Evolutionary conservation across 2,329 filamentous ascomycete genomes (phyloP), one percentile per base, ranked within the genome.

Genomic region (Shiraia bambusicola): DNA sequence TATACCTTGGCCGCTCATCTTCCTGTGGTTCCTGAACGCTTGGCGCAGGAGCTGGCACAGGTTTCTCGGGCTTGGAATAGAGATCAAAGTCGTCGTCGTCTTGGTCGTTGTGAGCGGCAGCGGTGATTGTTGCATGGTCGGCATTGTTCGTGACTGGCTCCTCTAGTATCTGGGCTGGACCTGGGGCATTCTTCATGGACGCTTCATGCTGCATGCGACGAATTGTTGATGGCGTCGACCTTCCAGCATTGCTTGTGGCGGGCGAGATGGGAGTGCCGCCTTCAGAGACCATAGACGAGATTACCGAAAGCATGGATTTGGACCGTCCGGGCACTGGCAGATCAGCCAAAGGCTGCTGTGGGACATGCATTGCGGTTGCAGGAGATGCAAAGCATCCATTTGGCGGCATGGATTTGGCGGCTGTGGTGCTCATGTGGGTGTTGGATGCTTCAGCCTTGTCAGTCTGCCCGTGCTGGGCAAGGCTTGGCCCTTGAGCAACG

Each of bases 221-320:
- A 19, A 56, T 51, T 26, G 60, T 62, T 12, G 61, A 61, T 13
- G 63, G 63, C 10, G 60, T 58, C 11, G 65, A 66, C 34, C 53
- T 55, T 29, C 51, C 54, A 13, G 56, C 53, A 12, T 50, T 54
- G 34, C 54, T 61, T 16, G 62, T 61, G 22, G 54, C 43, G 16
- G 63, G 59, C 6, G 64, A 66, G 7, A 60, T 52, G 5, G 63
- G 52, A 26, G 49, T 50, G 35, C 54, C 53, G 28, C 58, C 61
- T 2, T 56, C 59, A 7, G 65, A 61, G 1, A 69, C 65, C 43
- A 63, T 62, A 34, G 63, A 65, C 8, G 65, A 69, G 37, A 69
- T 65, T 25, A 58, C 58, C 6, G 65, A 69, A 11, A 67, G 51
- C 8, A 67, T 50, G n/a, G 65, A 67, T 32, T 61, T 60, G 25